Evolutionary conservation across 1,284 basidiomycete species (phyloP), one percentile per base, ranked within the genome.

Genomic region (Mycosarcoma maydis): DNA sequence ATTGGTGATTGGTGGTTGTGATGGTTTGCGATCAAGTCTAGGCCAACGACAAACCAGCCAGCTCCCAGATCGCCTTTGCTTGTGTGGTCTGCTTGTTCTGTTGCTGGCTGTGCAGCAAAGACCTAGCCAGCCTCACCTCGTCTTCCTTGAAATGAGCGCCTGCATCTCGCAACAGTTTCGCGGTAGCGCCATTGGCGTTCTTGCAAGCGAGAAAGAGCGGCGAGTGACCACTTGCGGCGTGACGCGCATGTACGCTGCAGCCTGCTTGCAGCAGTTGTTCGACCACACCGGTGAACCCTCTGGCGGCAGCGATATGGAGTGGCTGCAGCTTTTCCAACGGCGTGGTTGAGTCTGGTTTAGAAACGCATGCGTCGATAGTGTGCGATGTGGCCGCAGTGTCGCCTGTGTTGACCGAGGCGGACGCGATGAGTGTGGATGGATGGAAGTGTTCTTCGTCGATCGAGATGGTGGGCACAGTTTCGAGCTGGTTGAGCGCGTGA

Each of bases 161-260:
- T 4, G 81, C 80, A 23, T 61, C 46, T 2, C 57, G 30, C 23
- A 83, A 50, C 34, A 81, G 43, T 19, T 37, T 43, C 10, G 65
- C 77, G 36, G 75, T 76, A 11, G 55, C 39, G 16, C 40, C 11
- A 45, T 78, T 75, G 1, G 64, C 66, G 23, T 73, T 57, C 22
- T 68, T 57, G 3, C 80, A 77, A 2, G 83, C 83, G 54, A 83
- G 78, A 64, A 77, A 84, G 20, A 84, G 57, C 6, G 92, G 87
- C 14, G 92, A 92, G 75, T 94, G 92, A 1, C 90, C 91, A 36
- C 91, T 84, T 75, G 93, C 91, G 38, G 91, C 86, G 9, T 75
- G 59, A 6, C 74, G 24, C 20, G 90, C 84, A 81, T 95, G 93
- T 10, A 96, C 92, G n/a, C 92, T 85, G 2, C 92, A 91, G 2